These are phyloP conservation scores for Gynostemma pentaphyllum DNA, from an alignment of 306 rosid genomes.

Conservation along the genomic window DNA sequence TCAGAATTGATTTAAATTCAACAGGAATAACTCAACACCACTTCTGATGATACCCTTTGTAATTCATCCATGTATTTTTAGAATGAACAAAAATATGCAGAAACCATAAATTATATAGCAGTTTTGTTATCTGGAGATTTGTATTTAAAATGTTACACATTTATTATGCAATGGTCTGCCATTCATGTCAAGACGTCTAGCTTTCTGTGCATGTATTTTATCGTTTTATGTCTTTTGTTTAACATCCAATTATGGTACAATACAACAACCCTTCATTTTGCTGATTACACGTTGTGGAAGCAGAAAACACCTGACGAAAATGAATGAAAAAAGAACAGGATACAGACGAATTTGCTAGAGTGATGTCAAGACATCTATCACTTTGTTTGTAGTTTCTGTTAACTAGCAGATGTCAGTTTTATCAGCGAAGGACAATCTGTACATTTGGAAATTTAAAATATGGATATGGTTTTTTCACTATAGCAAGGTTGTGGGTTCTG, in stretches of 20 bases:
- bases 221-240: not conserved
- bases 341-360: not conserved
- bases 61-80: not conserved
- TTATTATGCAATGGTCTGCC: not conserved
- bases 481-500: no score
- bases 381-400: no score
- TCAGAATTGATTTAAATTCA: slow-evolving; percentile 70
- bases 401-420: no score
- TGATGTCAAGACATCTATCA: no score
- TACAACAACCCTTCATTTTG: no score
- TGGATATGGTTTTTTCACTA: no score
- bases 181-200: no score
- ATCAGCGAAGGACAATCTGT: no score
- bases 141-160: not conserved
- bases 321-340: not conserved
- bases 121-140: not conserved
- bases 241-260: not conserved
- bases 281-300: no score
- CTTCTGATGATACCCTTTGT: slow-evolving; percentile 32
- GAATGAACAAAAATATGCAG: not conserved
- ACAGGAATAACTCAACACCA: slow-evolving; percentile 64
- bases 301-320: no score
- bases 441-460: no score
- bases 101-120: not conserved
- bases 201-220: no score